Evolutionary conservation across 202 grass and related monocot species (phyloP).

Genomic region (Hordeum pubiflorum): DNA sequence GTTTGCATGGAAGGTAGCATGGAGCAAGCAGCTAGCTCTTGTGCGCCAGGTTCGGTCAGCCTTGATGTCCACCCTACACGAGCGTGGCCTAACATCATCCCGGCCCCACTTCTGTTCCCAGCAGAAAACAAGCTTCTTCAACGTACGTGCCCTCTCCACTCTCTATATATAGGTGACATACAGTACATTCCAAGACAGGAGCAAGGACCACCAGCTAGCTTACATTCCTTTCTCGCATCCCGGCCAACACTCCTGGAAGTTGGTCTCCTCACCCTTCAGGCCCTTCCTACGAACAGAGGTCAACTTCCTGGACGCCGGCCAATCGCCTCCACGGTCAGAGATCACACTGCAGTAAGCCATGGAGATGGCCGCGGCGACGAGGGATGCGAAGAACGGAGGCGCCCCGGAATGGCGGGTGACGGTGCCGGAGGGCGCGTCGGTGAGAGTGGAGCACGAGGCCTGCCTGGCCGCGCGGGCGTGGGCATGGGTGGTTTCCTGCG

Average conservation of each 20-base stretch:
- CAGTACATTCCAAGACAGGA: not conserved
- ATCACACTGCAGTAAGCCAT: not conserved
- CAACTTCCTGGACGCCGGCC: not conserved
- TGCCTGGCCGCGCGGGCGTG: not conserved
- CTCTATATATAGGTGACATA: not conserved
- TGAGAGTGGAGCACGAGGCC: conserved; percentile 25
- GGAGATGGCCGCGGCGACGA: conserved; percentile 11
- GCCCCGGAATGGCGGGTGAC: conserved; percentile 44
- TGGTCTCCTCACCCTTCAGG: no score
- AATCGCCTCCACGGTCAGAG: not conserved
- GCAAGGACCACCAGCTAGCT: not conserved
- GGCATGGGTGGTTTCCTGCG: conserved; percentile 2
- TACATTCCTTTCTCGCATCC: not conserved
- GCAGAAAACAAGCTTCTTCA: not conserved
- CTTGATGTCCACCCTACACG: not conserved
- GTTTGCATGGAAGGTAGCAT: not conserved
- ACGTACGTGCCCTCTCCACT: not conserved
- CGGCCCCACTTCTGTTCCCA: not conserved
- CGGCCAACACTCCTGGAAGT: not conserved
- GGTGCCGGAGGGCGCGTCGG: conserved; percentile 43
- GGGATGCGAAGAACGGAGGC: conserved; percentile 1
- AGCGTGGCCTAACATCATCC: conserved; percentile 15
- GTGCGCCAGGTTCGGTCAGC: conserved; percentile 15
- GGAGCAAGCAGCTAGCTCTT: not conserved
- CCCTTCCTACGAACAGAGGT: not conserved